Evolutionary conservation across 2,329 filamentous ascomycete genomes (phyloP).

Genomic region (Trichoderma sp.): DNA sequence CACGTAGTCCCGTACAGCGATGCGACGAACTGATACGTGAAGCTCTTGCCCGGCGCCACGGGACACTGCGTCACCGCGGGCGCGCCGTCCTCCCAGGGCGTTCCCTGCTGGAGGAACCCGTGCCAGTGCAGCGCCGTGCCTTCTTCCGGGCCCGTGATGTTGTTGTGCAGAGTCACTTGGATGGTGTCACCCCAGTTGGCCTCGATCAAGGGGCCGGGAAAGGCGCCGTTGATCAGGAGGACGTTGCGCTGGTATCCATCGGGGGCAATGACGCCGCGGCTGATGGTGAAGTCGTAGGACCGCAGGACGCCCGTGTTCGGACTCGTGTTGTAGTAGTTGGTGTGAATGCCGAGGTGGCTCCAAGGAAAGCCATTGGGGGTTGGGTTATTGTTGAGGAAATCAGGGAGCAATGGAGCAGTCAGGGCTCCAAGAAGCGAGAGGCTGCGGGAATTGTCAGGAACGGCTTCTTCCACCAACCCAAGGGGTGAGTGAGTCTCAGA

Average conservation of each 20-base stretch:
- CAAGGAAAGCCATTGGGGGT: constrained; percentile 55
- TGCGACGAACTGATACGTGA: constrained; percentile 57
- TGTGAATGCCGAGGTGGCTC: constrained; percentile 49
- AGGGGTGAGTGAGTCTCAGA: not conserved
- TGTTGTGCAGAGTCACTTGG: constrained; percentile 70
- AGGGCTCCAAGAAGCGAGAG: constrained; percentile 48
- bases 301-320: constrained; percentile 59
- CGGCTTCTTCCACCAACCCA: not conserved
- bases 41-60: constrained; percentile 61
- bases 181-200: constrained; percentile 66
- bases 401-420: constrained; percentile 43
- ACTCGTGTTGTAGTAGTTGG: constrained; percentile 53
- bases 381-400: constrained; percentile 53
- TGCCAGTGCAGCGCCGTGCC: constrained; percentile 58
- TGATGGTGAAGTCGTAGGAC: constrained; percentile 57
- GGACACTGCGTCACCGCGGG: constrained; percentile 64
- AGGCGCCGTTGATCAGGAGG: constrained; percentile 66
- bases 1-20: constrained; percentile 58
- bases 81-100: constrained; percentile 57
- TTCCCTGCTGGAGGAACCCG: constrained; percentile 53
- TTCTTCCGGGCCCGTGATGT: constrained; percentile 55
- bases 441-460: constrained; percentile 31
- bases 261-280: constrained; percentile 53
- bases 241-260: constrained; percentile 57
- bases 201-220: constrained; percentile 67